phyloP scores from a whole-genome alignment of 371 early-diverging fungal species.

The Mucor irregularis region DNA sequence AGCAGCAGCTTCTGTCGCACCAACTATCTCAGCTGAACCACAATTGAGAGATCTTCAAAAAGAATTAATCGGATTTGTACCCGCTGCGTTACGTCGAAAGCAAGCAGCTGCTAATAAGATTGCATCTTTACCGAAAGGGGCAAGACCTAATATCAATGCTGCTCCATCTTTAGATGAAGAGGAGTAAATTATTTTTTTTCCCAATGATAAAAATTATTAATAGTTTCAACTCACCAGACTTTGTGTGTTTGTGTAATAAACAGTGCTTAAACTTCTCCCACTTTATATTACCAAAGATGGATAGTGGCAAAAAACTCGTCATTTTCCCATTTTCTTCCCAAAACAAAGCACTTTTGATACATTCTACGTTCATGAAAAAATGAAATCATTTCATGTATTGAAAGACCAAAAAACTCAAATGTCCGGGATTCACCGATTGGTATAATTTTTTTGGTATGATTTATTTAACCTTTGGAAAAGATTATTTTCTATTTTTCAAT shows the following conservation, averaged over 20 bases:
- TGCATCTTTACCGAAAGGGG: conserved; percentile 46
- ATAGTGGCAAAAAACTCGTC: conserved; percentile 2
- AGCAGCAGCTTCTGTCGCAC: conserved; percentile 21
- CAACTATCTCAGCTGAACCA: conserved; percentile 65
- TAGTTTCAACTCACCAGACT: too few species aligned
- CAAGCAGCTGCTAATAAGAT: conserved; percentile 43
- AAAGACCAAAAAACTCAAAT: too few species aligned
- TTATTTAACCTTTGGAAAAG: too few species aligned
- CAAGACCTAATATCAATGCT: conserved; percentile 48
- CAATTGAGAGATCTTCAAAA: conserved; percentile 65
- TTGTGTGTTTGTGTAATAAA: background rate
- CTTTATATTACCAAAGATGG: conserved; percentile 6
- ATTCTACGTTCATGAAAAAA: too few species aligned
- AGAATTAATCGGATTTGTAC: conserved; percentile 63
- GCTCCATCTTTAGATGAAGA: conserved; percentile 54
- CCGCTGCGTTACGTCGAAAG: conserved; percentile 60
- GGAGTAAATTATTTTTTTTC: conserved; percentile 7
- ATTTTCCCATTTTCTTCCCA: too few species aligned
- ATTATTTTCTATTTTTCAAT: too few species aligned
- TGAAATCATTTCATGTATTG: too few species aligned
- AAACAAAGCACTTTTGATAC: too few species aligned
- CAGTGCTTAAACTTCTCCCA: background rate
- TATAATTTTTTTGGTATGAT: too few species aligned
- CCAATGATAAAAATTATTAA: background rate
- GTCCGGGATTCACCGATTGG: too few species aligned